Base-by-base conservation (phyloP, 371 early-diverging fungal genomes). In the Actinomucor elegans region DNA sequence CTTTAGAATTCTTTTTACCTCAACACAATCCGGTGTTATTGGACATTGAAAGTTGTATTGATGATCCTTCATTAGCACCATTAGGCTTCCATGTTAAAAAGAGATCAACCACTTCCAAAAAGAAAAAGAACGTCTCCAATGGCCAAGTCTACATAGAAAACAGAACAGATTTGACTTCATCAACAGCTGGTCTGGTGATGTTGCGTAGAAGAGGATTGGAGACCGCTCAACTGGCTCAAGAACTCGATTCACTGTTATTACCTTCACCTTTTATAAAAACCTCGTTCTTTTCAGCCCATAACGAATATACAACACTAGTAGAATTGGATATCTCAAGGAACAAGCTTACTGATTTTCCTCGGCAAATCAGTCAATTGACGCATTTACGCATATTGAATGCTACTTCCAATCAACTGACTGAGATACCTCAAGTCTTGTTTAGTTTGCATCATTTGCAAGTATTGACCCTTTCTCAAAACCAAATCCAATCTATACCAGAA, bases 1-100 rank as follows among this genome's bases (percentile, higher is more conserved):
- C 55, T 1, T 12, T 47, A 12, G 34, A 62, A 24, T 42, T 58
- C 11, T 59, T 59, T 24, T 40, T 66, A 20, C 60, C 61, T 15
- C 52, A 53, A 11, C 48, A 61, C 11, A 38, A 43, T 28, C 49
- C 47, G 8, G 43, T 31, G 24, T 47, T 79, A 18, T 50, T 75
- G 41, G 84, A 84, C 64, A 84, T 84, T 59, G 84, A 84, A 34
- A 65, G 81, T 7, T 84, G 84, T 59, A 80, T 83, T 41, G 84
- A 83, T 51, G 62, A 81, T 49, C 84, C 84, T 1, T 48, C 64
- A 26, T 64, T 83, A n/a, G 83, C 83, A 7, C 83, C 83, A 8
- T 55, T 83, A 6, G 83, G 83, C 5, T 59, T 58, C 20, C 83
- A 83, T 55, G 75, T 83, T 6, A 48, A 42, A 54, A 51, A 27